Evolutionary conservation across 2,329 filamentous ascomycete species (phyloP).

Genomic region (Verticillium klebahnii): DNA sequence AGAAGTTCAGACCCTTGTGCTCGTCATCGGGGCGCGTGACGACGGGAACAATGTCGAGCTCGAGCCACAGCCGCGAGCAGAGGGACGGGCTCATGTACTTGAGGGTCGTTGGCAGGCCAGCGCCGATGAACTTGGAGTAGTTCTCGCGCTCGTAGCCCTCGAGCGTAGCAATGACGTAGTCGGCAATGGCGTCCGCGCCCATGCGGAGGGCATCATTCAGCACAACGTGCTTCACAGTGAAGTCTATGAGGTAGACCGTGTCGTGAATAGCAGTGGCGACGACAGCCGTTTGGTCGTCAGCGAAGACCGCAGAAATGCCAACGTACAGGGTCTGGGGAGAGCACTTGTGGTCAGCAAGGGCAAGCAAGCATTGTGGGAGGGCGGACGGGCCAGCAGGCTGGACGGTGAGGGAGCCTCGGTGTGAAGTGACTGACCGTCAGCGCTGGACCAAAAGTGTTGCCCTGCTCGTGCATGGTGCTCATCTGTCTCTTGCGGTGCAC

Average conservation of each 20-base stretch:
- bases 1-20: slow-evolving; percentile 37
- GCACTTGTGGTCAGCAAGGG: background rate
- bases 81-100: slow-evolving; percentile 58
- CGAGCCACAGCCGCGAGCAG: slow-evolving; percentile 68
- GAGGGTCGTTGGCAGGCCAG: slow-evolving; percentile 60
- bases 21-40: slow-evolving; percentile 50
- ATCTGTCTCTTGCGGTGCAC: slow-evolving; percentile 41
- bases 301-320: slow-evolving; percentile 54
- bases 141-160: slow-evolving; percentile 59
- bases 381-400: background rate
- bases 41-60: slow-evolving; percentile 72
- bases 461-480: slow-evolving; percentile 37
- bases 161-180: slow-evolving; percentile 55
- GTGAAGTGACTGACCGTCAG: slow-evolving; percentile 33
- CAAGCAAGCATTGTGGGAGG: background rate
- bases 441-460: slow-evolving; percentile 38
- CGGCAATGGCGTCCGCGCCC: slow-evolving; percentile 45
- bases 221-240: slow-evolving; percentile 56
- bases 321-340: slow-evolving; percentile 49
- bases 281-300: slow-evolving; percentile 46
- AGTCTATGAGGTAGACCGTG: slow-evolving; percentile 70
- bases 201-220: slow-evolving; percentile 33
- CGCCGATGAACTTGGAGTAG: slow-evolving; percentile 69
- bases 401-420: background rate
- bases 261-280: slow-evolving; percentile 69